phyloP scores from a whole-genome alignment of 305 asterid species.

The Fraxinus dipetala region DNA sequence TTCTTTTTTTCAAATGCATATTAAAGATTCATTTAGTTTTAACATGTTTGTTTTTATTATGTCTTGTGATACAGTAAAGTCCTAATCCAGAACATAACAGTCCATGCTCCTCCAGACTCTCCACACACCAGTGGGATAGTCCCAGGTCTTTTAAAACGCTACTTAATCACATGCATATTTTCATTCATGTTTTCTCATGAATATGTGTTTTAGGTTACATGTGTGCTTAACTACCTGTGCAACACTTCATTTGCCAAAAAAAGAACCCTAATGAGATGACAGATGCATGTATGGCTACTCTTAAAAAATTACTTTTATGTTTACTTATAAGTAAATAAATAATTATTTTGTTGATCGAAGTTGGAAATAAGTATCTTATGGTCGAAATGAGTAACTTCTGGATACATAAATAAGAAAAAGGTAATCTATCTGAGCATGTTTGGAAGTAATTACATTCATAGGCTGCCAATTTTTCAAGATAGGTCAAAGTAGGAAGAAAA shows the following conservation, averaged over 20 bases:
- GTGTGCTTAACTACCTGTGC: neutral
- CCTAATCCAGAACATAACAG: slow-evolving; percentile 84
- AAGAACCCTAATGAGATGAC: neutral
- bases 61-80: slow-evolving; percentile 62
- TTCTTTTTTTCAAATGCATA: neutral
- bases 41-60: neutral
- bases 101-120: slow-evolving; percentile 70
- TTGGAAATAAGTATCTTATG: neutral
- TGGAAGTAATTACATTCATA: neutral
- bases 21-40: neutral
- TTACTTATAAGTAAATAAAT: neutral
- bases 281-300: neutral
- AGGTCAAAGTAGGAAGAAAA: neutral
- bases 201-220: neutral
- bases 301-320: neutral
- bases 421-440: neutral
- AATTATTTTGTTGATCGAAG: neutral
- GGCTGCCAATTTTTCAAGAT: neutral
- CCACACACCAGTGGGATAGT: slow-evolving; percentile 83
- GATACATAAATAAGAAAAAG: neutral
- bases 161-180: neutral
- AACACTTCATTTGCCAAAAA: neutral
- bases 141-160: slow-evolving; percentile 61
- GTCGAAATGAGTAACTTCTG: neutral
- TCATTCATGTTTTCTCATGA: neutral